Conservation (phyloP, 192 early-diverging fungal species). For the Entomortierella lignicola region DNA sequence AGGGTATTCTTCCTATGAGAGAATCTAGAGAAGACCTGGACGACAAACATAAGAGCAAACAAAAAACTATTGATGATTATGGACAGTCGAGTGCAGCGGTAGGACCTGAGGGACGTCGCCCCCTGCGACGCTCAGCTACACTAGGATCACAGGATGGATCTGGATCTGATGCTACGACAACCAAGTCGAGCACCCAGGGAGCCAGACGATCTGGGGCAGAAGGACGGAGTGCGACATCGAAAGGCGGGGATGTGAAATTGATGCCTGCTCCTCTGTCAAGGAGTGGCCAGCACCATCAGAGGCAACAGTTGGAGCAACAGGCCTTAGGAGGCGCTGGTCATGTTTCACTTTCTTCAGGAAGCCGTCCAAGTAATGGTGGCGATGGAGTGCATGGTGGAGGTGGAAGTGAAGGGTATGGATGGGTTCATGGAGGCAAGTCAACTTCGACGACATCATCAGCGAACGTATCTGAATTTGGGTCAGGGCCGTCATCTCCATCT, state of each 20-base stretch:
- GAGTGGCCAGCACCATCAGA: conserved; percentile 38
- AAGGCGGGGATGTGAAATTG: conserved; percentile 25
- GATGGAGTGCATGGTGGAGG: background rate
- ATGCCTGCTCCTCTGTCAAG: conserved; percentile 40
- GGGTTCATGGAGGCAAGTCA: conserved; percentile 18
- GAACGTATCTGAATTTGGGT: conserved; percentile 37
- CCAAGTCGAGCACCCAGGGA: background rate
- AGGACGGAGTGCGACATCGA: background rate
- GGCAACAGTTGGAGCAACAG: conserved; percentile 29
- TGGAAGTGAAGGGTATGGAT: conserved; percentile 19
- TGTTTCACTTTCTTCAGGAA: conserved; percentile 28
- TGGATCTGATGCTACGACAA: conserved; percentile 18
- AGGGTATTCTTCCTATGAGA: background rate
- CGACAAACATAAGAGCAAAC: background rate
- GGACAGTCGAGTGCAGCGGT: background rate
- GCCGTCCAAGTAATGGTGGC: conserved; percentile 2
- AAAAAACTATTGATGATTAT: background rate
- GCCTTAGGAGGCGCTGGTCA: conserved; percentile 13
- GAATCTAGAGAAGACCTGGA: conserved; percentile 1
- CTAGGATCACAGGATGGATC: conserved; percentile 23
- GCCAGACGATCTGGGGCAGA: background rate
- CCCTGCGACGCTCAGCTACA: conserved; percentile 27
- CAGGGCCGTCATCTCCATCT: conserved; percentile 38
- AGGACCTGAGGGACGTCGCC: conserved; percentile 3
- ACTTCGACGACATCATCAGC: conserved; percentile 45